phyloP scores from a whole-genome alignment of 2,329 filamentous ascomycete species.

The Chaetomium sp. region DNA sequence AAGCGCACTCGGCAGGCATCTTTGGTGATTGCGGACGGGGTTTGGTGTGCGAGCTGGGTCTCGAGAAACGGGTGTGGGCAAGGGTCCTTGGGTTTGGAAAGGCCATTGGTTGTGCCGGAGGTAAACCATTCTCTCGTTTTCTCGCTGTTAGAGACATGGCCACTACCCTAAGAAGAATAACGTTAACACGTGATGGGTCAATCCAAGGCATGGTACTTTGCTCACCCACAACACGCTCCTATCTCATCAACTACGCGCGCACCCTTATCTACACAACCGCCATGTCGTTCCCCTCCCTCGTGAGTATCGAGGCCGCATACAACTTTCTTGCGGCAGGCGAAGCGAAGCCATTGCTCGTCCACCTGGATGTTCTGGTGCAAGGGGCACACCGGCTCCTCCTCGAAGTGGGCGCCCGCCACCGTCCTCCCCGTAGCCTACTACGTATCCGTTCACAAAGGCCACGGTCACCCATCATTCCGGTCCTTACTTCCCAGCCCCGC shows the following conservation, averaged over 20 bases:
- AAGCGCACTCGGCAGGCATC: constrained; percentile 67
- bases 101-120: constrained; percentile 68
- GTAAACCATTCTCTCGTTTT: constrained; percentile 43
- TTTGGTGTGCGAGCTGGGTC: constrained; percentile 57
- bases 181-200: background rate
- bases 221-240: constrained; percentile 59
- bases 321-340: constrained; percentile 37
- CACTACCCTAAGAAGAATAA: background rate
- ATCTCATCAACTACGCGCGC: constrained; percentile 76
- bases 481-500: constrained; percentile 55
- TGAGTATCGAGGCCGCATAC: constrained; percentile 39
- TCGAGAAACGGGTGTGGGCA: constrained; percentile 59
- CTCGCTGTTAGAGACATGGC: no score
- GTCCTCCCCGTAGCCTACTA: constrained; percentile 36
- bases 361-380: constrained; percentile 49
- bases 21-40: constrained; percentile 59
- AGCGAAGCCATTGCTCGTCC: constrained; percentile 40
- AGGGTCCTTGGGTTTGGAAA: constrained; percentile 69
- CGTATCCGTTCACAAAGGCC: constrained; percentile 41
- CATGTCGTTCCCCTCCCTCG: constrained; percentile 33
- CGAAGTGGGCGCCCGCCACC: constrained; percentile 9
- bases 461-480: constrained; percentile 58
- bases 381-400: constrained; percentile 48
- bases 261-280: constrained; percentile 67
- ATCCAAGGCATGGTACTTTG: constrained; percentile 55